Base-by-base conservation (phyloP, 805 yeast species). In the Yarrowia yakushimensis region DNA sequence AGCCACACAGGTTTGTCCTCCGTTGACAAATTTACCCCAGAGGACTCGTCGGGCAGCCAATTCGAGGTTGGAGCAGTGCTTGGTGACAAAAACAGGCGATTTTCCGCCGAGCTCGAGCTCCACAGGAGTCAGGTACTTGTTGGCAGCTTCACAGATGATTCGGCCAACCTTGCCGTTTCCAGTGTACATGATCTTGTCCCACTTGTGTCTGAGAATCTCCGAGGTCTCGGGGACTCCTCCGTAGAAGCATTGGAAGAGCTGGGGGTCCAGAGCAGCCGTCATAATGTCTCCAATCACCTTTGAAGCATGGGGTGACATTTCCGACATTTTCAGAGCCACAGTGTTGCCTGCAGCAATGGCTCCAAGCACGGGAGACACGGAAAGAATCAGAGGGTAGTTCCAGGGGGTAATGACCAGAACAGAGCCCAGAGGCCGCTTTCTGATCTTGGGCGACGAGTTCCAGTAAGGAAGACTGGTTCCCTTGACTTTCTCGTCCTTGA, bases 1-100 rank as follows among this genome's bases (percentile, higher is more conserved):
- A 9, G 96, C 88, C 39, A 90, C 88, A 77, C 97, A 92, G 1
- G 94, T 85, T 75, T 92, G 98, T n/a, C 98, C 98, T 18, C 87
- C 82, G 70, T 90, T 93, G 30, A 82, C 74, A 70, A 86, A 86
- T 67, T 86, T 83, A 15, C 92, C 93, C 88, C 94, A 89, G 1
- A 81, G 79, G 15, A 90, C 75, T 73, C 97, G 81, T 65, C 79
- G 79, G 20, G 90, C 78, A 3, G 82, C 79, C 9, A 69, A 3
- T 13, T 55, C 48, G 3, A 55, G n/a, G 37, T 55, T 15, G 11
- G 20, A 12, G 37, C 60, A 55, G 48, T 37, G 36, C 11, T 37
- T 39, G 27, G 48, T 55, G 15, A 55, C 60, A 67, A 91, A 80
- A 1, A 83, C 88, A 0, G 98, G 98, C 8, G 93, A 86, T 72